A percentile compares a stretch with the other conserved stretches of the same genome.
Evolutionary conservation across 768 basidiomycete species (phyloP).

Genomic region (Xerocomellus intermedius): DNA sequence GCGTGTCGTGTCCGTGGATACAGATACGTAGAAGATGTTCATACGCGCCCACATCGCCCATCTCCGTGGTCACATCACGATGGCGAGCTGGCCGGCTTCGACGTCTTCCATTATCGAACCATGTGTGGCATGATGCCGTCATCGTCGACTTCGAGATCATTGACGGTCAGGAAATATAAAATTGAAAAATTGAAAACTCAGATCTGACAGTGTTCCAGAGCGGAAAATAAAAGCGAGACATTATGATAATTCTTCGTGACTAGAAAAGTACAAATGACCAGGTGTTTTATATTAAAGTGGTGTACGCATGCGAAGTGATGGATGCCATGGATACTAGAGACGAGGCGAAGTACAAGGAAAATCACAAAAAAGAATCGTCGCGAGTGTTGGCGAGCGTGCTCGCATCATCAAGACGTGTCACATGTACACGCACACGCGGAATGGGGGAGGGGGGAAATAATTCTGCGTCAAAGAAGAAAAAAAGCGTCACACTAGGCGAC

Average conservation of each 20-base stretch:
- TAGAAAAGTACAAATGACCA: slow-evolving; percentile 18
- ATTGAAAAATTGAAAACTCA: neutral
- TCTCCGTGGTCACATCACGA: neutral
- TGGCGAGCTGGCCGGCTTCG: neutral
- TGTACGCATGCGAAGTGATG: slow-evolving; percentile 5
- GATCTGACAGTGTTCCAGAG: neutral
- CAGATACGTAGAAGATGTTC: neutral
- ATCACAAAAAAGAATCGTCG: neutral
- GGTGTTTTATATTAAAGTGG: neutral
- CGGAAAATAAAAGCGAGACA: neutral
- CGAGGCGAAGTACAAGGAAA: neutral
- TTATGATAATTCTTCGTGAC: neutral
- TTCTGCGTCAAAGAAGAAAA: neutral
- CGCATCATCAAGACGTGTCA: too few relatives aligned
- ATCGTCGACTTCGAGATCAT: neutral
- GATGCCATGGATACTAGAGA: slow-evolving; percentile 19
- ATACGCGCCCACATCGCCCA: neutral
- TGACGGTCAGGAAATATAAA: neutral
- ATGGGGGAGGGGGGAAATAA: neutral
- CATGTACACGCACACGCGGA: neutral
- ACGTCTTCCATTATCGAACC: neutral
- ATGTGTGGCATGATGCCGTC: neutral
- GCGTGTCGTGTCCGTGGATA: neutral
- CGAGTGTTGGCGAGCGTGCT: neutral
- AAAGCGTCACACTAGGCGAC: neutral